phyloP scores from a whole-genome alignment of 129 eudicot species.

The Escallonia herrerae region DNA sequence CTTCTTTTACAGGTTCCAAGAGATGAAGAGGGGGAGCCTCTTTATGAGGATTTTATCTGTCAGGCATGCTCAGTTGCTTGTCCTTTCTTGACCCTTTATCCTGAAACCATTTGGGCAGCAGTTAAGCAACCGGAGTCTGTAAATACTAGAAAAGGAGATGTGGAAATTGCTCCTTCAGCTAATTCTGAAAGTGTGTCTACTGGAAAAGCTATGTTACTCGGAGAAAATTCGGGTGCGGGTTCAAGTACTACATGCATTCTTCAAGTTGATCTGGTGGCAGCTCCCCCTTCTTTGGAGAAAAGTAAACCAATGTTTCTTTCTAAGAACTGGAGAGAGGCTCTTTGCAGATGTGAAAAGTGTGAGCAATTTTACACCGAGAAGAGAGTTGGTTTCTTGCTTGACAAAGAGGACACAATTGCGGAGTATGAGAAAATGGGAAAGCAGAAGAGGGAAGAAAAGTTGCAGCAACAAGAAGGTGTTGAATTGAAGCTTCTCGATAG shows the following conservation, averaged over 20 bases:
- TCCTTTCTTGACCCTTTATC: conserved; percentile 61
- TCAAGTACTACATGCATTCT: conserved; percentile 41
- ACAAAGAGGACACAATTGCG: conserved; percentile 80
- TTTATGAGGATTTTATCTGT: conserved; percentile 86
- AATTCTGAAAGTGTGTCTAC: conserved; percentile 11
- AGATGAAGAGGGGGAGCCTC: conserved; percentile 86
- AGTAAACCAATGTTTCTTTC: conserved; percentile 67
- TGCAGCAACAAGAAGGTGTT: conserved; percentile 64
- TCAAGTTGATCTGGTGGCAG: conserved; percentile 43
- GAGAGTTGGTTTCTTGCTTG: conserved; percentile 61
- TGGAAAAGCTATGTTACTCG: conserved; percentile 18
- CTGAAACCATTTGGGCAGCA: conserved; percentile 44
- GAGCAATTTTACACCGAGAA: conserved; percentile 48
- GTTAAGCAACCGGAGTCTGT: conserved; percentile 19
- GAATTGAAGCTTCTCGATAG: conserved; percentile 53
- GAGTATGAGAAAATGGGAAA: conserved; percentile 81
- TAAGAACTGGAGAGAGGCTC: conserved; percentile 74
- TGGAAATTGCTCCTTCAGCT: conserved; percentile 21
- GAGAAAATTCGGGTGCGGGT: conserved; percentile 32
- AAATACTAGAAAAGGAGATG: conserved; percentile 32
- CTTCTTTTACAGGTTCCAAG: conserved; percentile 56
- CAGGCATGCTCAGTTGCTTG: conserved; percentile 53
- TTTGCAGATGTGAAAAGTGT: conserved; percentile 73
- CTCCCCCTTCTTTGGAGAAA: conserved; percentile 26
- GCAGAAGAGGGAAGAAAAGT: conserved; percentile 67